Evolutionary conservation across 768 basidiomycete species (phyloP), one percentile per base, ranked within the genome.

Genomic region (Ramaria sp.): DNA sequence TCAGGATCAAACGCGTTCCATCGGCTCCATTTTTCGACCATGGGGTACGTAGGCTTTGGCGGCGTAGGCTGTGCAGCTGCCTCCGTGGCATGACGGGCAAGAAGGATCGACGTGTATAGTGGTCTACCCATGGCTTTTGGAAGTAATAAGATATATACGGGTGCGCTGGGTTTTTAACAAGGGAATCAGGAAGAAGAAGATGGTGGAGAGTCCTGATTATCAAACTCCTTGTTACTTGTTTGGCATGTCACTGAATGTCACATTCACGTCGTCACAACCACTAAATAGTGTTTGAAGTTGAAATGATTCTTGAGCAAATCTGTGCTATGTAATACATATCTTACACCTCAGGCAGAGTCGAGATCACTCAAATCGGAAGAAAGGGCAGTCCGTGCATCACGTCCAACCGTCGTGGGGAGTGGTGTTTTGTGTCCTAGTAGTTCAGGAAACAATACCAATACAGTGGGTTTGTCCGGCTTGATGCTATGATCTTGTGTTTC

Each of bases 1-100:
- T 88, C 85, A 5, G 85, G 85, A 66, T 88, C 84, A 65, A 88
- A 88, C 9, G 77, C 71, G 63, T 85, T 83, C 67, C 71, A 73
- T 58, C 71, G 67, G 54, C 79, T 77, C 83, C 84, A 88, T 64
- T 69, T 78, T 64, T 78, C 72, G 72, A 70, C 80, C 16, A 56
- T 22, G 43, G 56, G 20, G 45, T 59, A 52, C 58, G 78, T 75
- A 52, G 73, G 72, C 55, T 78, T 75, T 50, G 70, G 43, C 18
- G 51, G 51, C 51, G 20, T n/a, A 6, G 53, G 53, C 43, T 45
- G 53, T n/a, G 53, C 39, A 44, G 44, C 27, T 13, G 27, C 25
- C 20, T 55, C 30, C 4, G 53, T 34, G 20, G 41, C 53, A 7
- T 47, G 28, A 24, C 53, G 53, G 18, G 53, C 18, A 27, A 47